Evolutionary conservation across 139 green algal species (phyloP), one percentile per base, ranked within the genome.

Genomic region (Tetraselmis chui): DNA sequence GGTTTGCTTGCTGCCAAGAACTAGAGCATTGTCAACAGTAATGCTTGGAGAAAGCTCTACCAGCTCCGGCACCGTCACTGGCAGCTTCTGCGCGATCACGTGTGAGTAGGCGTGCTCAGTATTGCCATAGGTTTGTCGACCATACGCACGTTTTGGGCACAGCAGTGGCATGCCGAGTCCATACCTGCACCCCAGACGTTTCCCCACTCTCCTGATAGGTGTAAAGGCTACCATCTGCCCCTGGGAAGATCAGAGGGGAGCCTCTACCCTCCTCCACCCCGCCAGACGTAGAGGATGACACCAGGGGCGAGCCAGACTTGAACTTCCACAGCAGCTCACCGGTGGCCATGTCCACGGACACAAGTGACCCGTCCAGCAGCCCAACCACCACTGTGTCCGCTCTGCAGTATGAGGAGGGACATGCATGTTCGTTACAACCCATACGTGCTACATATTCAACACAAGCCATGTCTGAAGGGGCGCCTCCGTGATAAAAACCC

Each of bases 161-260:
- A 27, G 76, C 23, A 31, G 31, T 74, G 29, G 25, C 28, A n/a
- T 59, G 45, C 11, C 59, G 28, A 1, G 29, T 11, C 18, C 85
- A 26, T 59, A 93, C 89, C 88, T 93, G 83, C 0, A 93, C 81
- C 0, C 83, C 82, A 24, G 77, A 78, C 11, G 80, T 86, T 29
- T 76, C 59, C 11, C 83, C 80, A n/a, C 83, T 29, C n/a, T 86
- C 74, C 23, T 59, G 76, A 59, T 96, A 96, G 1, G 87, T 83
- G 82, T 98, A 98, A 79, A 98, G 85, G 24, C 86, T 87, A 31
- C 96, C 96, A 78, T 99, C 94, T 1, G 90, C 88, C 2, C 95
- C 94, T 0, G 96, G 93, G 30, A 98, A 94, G n/a, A 99, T 87
- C 83, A 82, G 83, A 87, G 75, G 91, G 77, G 59, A 74, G 28